phyloP scores from a whole-genome alignment of 495 filamentous ascomycete species.

The Neurospora sp. region DNA sequence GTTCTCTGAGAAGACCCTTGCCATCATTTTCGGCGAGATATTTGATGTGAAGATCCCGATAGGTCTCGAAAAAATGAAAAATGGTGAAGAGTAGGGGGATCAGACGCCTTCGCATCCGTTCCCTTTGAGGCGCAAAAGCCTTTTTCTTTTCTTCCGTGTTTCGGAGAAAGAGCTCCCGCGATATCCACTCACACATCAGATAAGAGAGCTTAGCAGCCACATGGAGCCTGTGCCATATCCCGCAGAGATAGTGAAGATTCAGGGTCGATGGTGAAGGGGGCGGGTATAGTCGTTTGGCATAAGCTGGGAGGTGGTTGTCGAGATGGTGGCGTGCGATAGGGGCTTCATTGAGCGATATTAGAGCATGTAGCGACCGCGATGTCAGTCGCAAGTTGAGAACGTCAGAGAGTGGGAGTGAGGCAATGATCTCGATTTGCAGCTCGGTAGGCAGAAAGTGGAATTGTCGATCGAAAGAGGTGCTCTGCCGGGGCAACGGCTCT shows the following conservation, averaged over 20 bases:
- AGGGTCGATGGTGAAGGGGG: slow-evolving; percentile 28
- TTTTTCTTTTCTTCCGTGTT: slow-evolving; percentile 35
- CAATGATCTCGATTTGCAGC: slow-evolving; percentile 45
- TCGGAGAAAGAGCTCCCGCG: slow-evolving; percentile 45
- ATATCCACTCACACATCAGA: slow-evolving; percentile 45
- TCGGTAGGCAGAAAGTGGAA: slow-evolving; percentile 43
- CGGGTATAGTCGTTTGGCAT: slow-evolving; percentile 43
- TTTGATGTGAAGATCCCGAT: slow-evolving; percentile 42
- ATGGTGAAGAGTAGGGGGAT: slow-evolving; percentile 45
- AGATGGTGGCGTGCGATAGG: slow-evolving; percentile 47
- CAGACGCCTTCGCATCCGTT: slow-evolving; percentile 46
- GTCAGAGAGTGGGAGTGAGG: slow-evolving; percentile 42
- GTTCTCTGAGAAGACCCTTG: slow-evolving; percentile 25
- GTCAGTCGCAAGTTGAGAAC: slow-evolving; percentile 41
- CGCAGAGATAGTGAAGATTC: slow-evolving; percentile 46
- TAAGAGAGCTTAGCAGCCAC: slow-evolving; percentile 44
- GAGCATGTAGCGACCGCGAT: slow-evolving; percentile 41
- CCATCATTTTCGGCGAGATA: slow-evolving; percentile 36
- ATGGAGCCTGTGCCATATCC: slow-evolving; percentile 48
- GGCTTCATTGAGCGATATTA: slow-evolving; percentile 46
- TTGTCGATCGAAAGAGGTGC: slow-evolving; percentile 36
- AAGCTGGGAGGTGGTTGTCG: slow-evolving; percentile 40
- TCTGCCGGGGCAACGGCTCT: slow-evolving; percentile 9
- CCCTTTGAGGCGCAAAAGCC: slow-evolving; percentile 43
- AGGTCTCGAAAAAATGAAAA: slow-evolving; percentile 51